phyloP scores from a whole-genome alignment of 2,329 filamentous ascomycete genomes.

The Fusarium agapanthi region DNA sequence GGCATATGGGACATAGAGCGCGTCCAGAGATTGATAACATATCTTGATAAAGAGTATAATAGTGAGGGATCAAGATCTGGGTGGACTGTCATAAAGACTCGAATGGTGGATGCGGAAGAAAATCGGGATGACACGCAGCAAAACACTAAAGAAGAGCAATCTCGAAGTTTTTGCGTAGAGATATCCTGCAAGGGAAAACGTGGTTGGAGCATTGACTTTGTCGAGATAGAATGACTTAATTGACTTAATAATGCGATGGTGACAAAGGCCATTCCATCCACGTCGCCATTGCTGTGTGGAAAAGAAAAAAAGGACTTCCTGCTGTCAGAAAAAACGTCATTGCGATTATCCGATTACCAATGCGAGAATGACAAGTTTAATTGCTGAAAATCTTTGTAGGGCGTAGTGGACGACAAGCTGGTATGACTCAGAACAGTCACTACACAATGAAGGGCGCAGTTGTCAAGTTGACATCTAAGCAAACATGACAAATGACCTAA shows the following conservation, averaged over 20 bases:
- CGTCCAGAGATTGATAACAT: conserved; percentile 15
- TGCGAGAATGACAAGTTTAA: neutral
- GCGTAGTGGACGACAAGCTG: neutral
- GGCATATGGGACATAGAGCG: conserved; percentile 31
- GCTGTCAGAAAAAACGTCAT: neutral
- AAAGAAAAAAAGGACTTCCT: neutral
- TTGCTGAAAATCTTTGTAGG: neutral
- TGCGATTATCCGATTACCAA: neutral
- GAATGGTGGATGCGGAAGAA: conserved; percentile 25
- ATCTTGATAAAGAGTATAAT: conserved; percentile 26
- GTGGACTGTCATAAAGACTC: conserved; percentile 22
- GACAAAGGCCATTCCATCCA: neutral
- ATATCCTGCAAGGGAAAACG: conserved; percentile 21
- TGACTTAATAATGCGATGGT: neutral
- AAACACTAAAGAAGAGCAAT: neutral
- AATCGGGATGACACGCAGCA: neutral
- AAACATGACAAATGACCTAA: neutral
- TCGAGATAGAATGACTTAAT: conserved; percentile 20
- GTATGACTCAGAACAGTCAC: neutral
- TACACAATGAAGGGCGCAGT: neutral
- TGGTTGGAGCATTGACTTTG: conserved; percentile 34
- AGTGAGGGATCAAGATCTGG: neutral
- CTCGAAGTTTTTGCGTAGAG: conserved; percentile 22
- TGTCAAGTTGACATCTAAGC: neutral
- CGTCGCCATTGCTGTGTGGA: neutral